phyloP scores from a whole-genome alignment of 257 asterid species.

The Thymus mandschuricus region DNA sequence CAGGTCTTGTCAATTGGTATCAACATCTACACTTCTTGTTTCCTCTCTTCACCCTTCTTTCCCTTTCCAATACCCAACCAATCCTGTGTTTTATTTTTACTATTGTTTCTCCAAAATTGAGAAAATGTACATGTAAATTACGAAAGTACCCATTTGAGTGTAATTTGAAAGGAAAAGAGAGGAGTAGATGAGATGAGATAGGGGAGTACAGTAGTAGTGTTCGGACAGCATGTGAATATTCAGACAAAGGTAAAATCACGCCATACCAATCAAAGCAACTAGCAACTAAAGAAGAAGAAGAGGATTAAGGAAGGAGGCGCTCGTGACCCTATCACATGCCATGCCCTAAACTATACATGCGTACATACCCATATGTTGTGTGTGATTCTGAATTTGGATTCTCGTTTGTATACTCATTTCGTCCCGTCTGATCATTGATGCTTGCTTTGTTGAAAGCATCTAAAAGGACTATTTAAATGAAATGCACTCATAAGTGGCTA shows the following conservation, averaged over 20 bases:
- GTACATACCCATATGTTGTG: neutral
- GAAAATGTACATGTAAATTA: no score
- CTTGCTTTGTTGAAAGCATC: no score
- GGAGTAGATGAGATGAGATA: conserved; percentile 16
- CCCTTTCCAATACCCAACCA: neutral
- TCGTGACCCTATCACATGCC: conserved; percentile 41
- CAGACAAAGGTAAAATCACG: conserved; percentile 34
- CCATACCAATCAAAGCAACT: conserved; percentile 24
- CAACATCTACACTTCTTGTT: conserved; percentile 35
- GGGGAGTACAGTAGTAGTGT: neutral
- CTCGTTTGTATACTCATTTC: neutral
- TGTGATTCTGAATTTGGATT: neutral
- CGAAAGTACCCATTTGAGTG: no score
- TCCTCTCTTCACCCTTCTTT: conserved; percentile 22
- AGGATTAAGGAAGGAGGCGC: conserved; percentile 20
- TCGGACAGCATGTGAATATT: conserved; percentile 50
- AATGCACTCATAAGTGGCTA: no score
- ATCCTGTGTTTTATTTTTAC: neutral
- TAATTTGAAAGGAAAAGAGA: neutral
- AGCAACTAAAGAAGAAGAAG: neutral
- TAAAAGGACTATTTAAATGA: no score
- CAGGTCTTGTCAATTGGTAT: conserved; percentile 53
- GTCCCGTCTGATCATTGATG: no score
- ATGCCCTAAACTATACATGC: conserved; percentile 4
- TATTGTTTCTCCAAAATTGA: neutral